Evolutionary conservation across 257 asterid genomes (phyloP).

Genomic region (Solanum bukasovii): DNA sequence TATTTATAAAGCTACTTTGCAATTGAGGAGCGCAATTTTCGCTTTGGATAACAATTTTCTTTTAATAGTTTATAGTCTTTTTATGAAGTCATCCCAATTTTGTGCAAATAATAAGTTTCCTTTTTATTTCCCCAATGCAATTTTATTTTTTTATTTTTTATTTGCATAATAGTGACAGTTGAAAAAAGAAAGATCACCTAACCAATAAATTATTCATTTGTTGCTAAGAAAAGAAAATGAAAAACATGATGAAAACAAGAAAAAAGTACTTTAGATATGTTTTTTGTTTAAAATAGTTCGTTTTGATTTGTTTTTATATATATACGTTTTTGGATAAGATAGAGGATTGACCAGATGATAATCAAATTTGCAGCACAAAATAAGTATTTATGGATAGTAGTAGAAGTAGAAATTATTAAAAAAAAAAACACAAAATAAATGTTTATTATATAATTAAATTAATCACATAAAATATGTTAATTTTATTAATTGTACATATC

Average conservation of each 20-base stretch:
- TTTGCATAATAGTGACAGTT: neutral
- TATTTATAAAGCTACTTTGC: neutral
- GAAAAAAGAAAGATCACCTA: neutral
- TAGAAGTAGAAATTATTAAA: too few species aligned
- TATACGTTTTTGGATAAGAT: neutral
- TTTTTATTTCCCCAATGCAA: neutral
- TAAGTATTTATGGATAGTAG: too few species aligned
- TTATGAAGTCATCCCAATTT: neutral
- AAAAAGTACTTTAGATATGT: neutral
- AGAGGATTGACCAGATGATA: neutral
- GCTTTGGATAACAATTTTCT: neutral
- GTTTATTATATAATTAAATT: too few species aligned
- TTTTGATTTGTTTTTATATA: too few species aligned
- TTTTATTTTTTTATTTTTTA: neutral
- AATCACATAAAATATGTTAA: too few species aligned
- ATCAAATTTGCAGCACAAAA: neutral
- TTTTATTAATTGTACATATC: too few species aligned
- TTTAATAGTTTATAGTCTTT: neutral
- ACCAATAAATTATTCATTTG: neutral
- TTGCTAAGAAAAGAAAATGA: neutral
- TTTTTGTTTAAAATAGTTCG: neutral
- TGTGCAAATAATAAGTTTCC: neutral
- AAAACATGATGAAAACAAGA: neutral
- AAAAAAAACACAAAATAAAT: too few species aligned
- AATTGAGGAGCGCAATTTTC: neutral